A percentile compares a stretch with the other conserved stretches of the same genome.
These are phyloP conservation scores for Candida smagusa DNA, from an alignment of 1,139 yeast genomes.

Conservation along the genomic window DNA sequence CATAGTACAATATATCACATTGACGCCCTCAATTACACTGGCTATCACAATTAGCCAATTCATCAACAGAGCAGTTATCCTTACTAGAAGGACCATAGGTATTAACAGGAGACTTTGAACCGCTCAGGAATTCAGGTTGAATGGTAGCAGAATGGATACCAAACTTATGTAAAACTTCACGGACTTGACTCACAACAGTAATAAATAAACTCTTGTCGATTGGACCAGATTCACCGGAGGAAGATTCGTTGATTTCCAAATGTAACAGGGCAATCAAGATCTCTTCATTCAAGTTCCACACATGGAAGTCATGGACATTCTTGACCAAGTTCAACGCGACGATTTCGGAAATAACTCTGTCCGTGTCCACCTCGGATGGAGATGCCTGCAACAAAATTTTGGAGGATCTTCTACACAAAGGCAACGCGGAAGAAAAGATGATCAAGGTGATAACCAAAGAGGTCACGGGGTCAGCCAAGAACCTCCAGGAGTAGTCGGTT, in stretches of 20 bases:
- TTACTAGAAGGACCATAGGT: constrained; percentile 35
- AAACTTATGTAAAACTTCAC: constrained; percentile 74
- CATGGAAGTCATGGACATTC: constrained; percentile 91
- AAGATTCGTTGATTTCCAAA: constrained; percentile 56
- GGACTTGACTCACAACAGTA: constrained; percentile 69
- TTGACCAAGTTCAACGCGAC: constrained; percentile 65
- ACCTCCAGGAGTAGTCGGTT: constrained; percentile 85
- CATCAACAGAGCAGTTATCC: constrained; percentile 33
- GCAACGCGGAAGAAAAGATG: constrained; percentile 87
- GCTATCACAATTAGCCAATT: constrained; percentile 34
- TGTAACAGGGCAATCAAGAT: constrained; percentile 87
- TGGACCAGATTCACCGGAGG: constrained; percentile 5
- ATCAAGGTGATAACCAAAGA: constrained; percentile 83
- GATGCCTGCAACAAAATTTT: constrained; percentile 90
- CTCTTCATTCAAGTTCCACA: constrained; percentile 93
- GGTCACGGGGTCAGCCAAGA: constrained; percentile 79
- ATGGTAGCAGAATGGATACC: constrained; percentile 94
- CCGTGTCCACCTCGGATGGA: constrained; percentile 77
- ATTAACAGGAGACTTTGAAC: constrained; percentile 11
- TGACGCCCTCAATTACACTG: constrained; percentile 24
- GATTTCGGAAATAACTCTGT: constrained; percentile 68
- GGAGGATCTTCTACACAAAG: constrained; percentile 82
- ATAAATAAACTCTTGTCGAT: constrained; percentile 48
- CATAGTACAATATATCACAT: no score
- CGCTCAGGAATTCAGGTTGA: constrained; percentile 70